These are phyloP conservation scores for Nothomitra cinnamomea DNA, from an alignment of 2,329 filamentous ascomycete species.

Conservation along the genomic window DNA sequence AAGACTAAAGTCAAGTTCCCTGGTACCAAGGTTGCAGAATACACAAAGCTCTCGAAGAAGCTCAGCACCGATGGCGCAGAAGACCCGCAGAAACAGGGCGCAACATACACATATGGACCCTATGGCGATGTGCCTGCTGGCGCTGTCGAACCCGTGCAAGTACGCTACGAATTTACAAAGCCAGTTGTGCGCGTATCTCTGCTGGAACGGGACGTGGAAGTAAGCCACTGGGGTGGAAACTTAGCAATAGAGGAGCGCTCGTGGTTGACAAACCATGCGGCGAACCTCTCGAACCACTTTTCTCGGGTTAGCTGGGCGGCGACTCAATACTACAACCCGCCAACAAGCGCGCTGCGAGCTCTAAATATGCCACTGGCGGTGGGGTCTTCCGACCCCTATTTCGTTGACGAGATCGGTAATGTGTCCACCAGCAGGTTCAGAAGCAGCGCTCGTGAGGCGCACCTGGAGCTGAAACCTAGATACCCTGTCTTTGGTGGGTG, in stretches of 20 bases:
- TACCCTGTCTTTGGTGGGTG: conserved; percentile 96
- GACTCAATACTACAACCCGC: conserved; percentile 29
- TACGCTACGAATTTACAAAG: conserved; percentile 92
- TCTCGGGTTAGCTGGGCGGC: conserved; percentile 31
- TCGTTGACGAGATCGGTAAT: conserved; percentile 90
- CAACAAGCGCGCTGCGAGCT: conserved; percentile 60
- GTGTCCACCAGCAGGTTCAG: conserved; percentile 87
- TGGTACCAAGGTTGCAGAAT: conserved; percentile 63
- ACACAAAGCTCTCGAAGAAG: conserved; percentile 52
- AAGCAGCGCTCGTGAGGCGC: conserved; percentile 56
- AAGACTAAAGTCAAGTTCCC: conserved; percentile 94
- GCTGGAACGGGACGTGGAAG: conserved; percentile 80
- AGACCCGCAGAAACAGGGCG: conserved; percentile 67
- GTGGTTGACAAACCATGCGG: conserved; percentile 71
- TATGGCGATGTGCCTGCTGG: conserved; percentile 72
- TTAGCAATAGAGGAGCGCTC: conserved; percentile 90
- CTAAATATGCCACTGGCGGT: conserved; percentile 62
- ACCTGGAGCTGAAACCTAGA: conserved; percentile 77
- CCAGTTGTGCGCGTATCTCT: conserved; percentile 64
- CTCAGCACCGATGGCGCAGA: conserved; percentile 43
- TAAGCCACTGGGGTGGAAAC: conserved; percentile 97
- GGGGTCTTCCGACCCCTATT: conserved; percentile 79
- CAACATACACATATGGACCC: conserved; percentile 76
- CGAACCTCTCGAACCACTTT: conserved; percentile 42
- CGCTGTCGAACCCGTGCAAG: conserved; percentile 48